These are phyloP conservation scores for Fonsecaea pugnacius DNA, from an alignment of 2,329 filamentous ascomycete species.

Conservation along the genomic window DNA sequence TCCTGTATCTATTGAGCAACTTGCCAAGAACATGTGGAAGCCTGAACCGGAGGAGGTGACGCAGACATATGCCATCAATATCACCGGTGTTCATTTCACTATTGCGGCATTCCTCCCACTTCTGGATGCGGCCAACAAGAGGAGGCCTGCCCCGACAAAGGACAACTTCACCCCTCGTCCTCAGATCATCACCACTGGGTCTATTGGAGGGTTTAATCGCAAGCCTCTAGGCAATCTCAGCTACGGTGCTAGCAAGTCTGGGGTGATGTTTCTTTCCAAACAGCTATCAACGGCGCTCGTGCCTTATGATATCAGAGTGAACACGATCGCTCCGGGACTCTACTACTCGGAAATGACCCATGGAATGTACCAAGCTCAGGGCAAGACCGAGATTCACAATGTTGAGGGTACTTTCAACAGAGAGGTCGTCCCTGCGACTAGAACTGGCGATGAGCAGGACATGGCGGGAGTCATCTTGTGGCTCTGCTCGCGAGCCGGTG, in stretches of 20 bases:
- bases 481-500: conserved; percentile 66
- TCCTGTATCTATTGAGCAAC: conserved; percentile 42
- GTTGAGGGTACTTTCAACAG: conserved; percentile 49
- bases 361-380: conserved; percentile 50
- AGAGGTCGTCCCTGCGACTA: conserved; percentile 60
- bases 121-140: conserved; percentile 49
- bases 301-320: conserved; percentile 52
- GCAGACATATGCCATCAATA: conserved; percentile 45
- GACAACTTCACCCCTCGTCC: conserved; percentile 41
- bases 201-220: conserved; percentile 52
- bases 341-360: conserved; percentile 67
- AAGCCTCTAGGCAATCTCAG: conserved; percentile 46
- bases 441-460: conserved; percentile 65
- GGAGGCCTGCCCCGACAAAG: conserved; percentile 41
- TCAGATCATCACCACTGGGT: conserved; percentile 55
- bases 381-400: conserved; percentile 44
- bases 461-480: conserved; percentile 69
- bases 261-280: conserved; percentile 55
- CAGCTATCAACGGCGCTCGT: conserved; percentile 51
- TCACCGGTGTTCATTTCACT: conserved; percentile 46
- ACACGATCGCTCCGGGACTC: conserved; percentile 57
- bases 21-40: conserved; percentile 45
- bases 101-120: conserved; percentile 48
- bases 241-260: conserved; percentile 52
- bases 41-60: conserved; percentile 42